Evolutionary conservation across 2,329 filamentous ascomycete genomes (phyloP).

Genomic region (Endocalyx cinctus): DNA sequence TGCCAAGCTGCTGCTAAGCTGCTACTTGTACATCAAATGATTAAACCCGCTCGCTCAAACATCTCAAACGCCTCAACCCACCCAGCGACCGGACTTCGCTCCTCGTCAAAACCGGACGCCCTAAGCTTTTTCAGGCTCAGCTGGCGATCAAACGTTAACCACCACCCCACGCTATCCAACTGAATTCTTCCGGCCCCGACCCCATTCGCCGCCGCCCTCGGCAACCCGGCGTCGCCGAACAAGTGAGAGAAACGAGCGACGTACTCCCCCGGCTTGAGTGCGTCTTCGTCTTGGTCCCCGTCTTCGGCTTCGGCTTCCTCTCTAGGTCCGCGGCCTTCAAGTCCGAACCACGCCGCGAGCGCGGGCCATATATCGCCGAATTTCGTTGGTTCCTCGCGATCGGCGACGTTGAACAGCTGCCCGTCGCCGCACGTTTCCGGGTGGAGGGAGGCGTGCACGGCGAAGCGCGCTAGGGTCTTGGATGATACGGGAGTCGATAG

Average conservation of each 20-base stretch:
- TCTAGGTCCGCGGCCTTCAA: conserved; percentile 20
- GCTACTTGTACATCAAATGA: too few relatives aligned
- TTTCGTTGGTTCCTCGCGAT: conserved; percentile 20
- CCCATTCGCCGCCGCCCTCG: conserved; percentile 23
- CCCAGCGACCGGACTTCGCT: conserved; percentile 31
- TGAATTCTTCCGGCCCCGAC: conserved; percentile 33
- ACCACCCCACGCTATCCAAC: conserved; percentile 39
- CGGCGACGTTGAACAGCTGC: conserved; percentile 29
- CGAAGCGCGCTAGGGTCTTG: conserved; percentile 22
- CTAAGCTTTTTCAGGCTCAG: conserved; percentile 37
- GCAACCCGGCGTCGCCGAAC: conserved; percentile 21
- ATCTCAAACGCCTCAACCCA: conserved; percentile 40
- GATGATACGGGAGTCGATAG: conserved; percentile 29
- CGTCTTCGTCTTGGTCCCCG: not conserved
- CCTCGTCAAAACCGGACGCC: conserved; percentile 33
- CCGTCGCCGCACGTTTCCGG: conserved; percentile 20
- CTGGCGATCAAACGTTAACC: conserved; percentile 44
- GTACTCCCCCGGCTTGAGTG: conserved; percentile 24
- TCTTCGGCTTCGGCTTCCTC: not conserved
- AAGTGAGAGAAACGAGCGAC: conserved; percentile 23
- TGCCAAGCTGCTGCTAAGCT: too few relatives aligned
- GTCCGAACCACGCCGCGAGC: conserved; percentile 27
- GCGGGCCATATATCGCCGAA: conserved; percentile 27
- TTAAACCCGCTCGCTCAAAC: conserved; percentile 36
- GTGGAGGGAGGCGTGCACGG: conserved; percentile 26